Base-by-base conservation (phyloP, 2,329 filamentous ascomycete species). In the Rutstroemia sydowiana region DNA sequence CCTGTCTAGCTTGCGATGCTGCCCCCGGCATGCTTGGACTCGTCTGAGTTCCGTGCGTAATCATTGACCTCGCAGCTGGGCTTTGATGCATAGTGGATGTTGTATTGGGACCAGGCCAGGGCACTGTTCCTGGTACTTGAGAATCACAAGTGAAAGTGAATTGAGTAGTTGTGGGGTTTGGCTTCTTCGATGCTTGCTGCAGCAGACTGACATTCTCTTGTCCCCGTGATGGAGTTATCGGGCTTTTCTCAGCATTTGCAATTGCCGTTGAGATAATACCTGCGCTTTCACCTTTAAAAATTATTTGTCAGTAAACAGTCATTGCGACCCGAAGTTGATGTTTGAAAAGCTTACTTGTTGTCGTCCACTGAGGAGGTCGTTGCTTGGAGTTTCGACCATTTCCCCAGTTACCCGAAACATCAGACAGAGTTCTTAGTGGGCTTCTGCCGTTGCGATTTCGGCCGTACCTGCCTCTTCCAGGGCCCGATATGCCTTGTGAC, bases 131-230 rank as follows among this genome's bases (percentile, higher is more conserved):
- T 1, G 88, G 84, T 34, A 90, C 88, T 65, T 93, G 89, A 1
- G 91, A 92, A 63, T 95, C 88, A 69, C 90, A 96, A 11, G 89
- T 95, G 66, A 98, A 98, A 9, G 93, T 98, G 67, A 98, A 98
- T 62, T 96, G 89, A 0, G 87, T 86, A 52, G 90, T 88, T 5
- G 85, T 80, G 4, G 87, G 82, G 32, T 78, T 82, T 3, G 78
- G 66, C 62, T 80, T 84, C 53, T 75, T 74, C 5, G 75, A 69
- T 16, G 78, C 72, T 67, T 86, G 82, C 65, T 88, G 85, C 45
- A 95, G 71, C 54, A 91, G 75, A 67, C 86, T 92, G 57, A 85
- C 75, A 68, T 89, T 93, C 65, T 92, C 87, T 65, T 89, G 84
- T 13, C 84, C 86, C 60, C 75, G 77, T 20, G 70, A 68, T 13